phyloP scores from a whole-genome alignment of 2,329 filamentous ascomycete genomes.

The Aspergillus clavatus region DNA sequence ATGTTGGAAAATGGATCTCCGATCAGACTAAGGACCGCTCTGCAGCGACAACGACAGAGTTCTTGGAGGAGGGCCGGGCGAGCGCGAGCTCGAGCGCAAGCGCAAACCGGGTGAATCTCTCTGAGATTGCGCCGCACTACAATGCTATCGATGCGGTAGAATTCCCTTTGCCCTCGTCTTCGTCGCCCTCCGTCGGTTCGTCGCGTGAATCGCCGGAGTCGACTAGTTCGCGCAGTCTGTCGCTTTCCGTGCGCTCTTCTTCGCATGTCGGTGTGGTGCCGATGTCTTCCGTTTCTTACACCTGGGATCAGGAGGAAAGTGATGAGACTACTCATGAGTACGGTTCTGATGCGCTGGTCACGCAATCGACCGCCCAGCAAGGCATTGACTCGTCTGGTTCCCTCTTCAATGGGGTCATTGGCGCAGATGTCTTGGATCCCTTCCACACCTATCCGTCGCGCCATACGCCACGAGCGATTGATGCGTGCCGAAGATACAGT shows the following conservation, averaged over 20 bases:
- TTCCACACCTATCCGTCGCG: constrained; percentile 23
- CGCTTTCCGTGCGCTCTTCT: neutral
- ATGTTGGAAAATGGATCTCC: constrained; percentile 35
- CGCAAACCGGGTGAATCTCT: neutral
- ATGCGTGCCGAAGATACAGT: constrained; percentile 26
- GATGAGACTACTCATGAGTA: neutral
- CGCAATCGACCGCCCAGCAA: neutral
- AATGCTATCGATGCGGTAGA: neutral
- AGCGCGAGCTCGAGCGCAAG: too few species aligned
- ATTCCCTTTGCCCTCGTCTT: constrained; percentile 4
- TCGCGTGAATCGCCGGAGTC: neutral
- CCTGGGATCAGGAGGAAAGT: neutral
- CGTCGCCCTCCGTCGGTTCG: constrained; percentile 2
- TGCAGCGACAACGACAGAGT: constrained; percentile 8
- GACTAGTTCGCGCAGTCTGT: neutral
- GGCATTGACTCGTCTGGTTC: constrained; percentile 2
- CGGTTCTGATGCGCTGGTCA: neutral
- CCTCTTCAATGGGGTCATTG: constrained; percentile 17
- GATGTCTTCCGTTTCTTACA: neutral
- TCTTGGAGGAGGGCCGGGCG: too few species aligned
- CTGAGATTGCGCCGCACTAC: neutral
- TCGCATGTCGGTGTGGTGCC: neutral
- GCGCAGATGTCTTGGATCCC: constrained; percentile 24
- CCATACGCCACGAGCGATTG: constrained; percentile 20
- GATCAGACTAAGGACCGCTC: constrained; percentile 31